Conservation (phyloP, 495 filamentous ascomycete genomes). For the Antarctomyces pellizariae region DNA sequence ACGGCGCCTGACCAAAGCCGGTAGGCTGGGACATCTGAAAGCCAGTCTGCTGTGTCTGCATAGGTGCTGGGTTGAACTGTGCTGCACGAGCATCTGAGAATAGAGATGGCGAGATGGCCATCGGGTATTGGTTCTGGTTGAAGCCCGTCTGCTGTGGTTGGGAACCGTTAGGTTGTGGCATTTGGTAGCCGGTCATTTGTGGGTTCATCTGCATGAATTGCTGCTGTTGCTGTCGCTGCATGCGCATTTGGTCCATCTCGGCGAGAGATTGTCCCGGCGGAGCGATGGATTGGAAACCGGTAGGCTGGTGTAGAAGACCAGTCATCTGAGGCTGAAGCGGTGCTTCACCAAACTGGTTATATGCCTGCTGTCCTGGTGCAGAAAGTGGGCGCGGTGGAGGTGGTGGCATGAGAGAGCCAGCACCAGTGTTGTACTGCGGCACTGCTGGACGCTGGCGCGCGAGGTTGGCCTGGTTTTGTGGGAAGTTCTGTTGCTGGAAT, state of each 20-base stretch:
- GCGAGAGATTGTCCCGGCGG: conserved; percentile 54
- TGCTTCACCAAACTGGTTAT: conserved; percentile 41
- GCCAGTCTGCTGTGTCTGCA: too few relatives aligned
- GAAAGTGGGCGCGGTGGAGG: conserved; percentile 70
- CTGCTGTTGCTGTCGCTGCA: conserved; percentile 29
- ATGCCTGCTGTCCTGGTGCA: conserved; percentile 66
- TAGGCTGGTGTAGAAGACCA: conserved; percentile 28
- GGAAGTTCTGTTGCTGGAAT: conserved; percentile 8
- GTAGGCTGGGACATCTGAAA: too few relatives aligned
- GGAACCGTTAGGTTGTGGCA: conserved; percentile 12
- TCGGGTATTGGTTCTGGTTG: conserved; percentile 19
- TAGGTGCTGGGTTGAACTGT: conserved; percentile 36
- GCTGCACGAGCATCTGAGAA: conserved; percentile 32
- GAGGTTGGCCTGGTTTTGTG: conserved; percentile 16
- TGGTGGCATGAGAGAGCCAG: conserved; percentile 50
- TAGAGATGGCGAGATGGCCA: conserved; percentile 17
- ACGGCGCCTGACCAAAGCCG: conserved; percentile 27
- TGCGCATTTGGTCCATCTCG: conserved; percentile 43
- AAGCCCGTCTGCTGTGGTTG: conserved; percentile 26
- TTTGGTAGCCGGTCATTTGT: conserved; percentile 15
- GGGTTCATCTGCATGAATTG: conserved; percentile 12
- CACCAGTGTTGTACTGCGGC: conserved; percentile 31
- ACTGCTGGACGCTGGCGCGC: conserved; percentile 52
- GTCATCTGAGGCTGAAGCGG: conserved; percentile 75
- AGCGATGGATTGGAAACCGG: conserved; percentile 20